Evolutionary conservation across 441 rosid genomes (phyloP).

Genomic region (Geranium incanum): DNA sequence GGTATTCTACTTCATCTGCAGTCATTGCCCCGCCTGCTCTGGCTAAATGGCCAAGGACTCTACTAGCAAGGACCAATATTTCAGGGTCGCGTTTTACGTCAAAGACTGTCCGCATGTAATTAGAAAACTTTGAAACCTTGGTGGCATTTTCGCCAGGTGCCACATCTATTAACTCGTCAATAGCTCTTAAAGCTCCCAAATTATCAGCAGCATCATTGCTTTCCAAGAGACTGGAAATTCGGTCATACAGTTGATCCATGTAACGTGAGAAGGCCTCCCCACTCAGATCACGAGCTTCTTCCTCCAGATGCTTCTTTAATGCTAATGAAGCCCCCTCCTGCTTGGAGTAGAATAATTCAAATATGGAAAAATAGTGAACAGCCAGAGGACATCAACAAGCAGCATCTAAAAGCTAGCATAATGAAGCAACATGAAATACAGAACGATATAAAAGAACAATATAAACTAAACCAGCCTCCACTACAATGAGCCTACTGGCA

Average conservation of each 20-base stretch:
- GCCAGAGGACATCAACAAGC: not conserved
- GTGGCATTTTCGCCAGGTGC: constrained; percentile 94
- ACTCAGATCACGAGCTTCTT: constrained; percentile 75
- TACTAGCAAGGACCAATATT: constrained; percentile 81
- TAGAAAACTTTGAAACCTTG: constrained; percentile 81
- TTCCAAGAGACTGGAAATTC: constrained; percentile 61
- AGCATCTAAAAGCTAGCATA: not conserved
- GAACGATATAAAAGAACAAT: not conserved
- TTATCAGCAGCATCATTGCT: constrained; percentile 74
- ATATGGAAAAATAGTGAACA: not conserved
- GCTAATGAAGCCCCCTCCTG: constrained; percentile 84
- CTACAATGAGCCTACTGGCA: not conserved
- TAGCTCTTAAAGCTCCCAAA: constrained; percentile 85
- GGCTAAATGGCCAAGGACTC: constrained; percentile 94
- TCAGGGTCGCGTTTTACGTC: constrained; percentile 83
- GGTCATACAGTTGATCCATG: constrained; percentile 77
- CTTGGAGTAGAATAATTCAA: constrained; percentile 10
- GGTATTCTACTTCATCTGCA: constrained; percentile 96
- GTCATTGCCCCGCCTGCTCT: constrained; percentile 99
- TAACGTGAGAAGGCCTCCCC: constrained; percentile 85
- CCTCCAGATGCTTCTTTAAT: constrained; percentile 79
- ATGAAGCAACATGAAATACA: not conserved
- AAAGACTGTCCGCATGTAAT: constrained; percentile 62
- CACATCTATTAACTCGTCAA: constrained; percentile 90
- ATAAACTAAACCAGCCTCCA: not conserved